A percentile compares a stretch with the other conserved stretches of the same genome.
Conservation (phyloP, 106 monocot species). For the Chionographis japonica region DNA sequence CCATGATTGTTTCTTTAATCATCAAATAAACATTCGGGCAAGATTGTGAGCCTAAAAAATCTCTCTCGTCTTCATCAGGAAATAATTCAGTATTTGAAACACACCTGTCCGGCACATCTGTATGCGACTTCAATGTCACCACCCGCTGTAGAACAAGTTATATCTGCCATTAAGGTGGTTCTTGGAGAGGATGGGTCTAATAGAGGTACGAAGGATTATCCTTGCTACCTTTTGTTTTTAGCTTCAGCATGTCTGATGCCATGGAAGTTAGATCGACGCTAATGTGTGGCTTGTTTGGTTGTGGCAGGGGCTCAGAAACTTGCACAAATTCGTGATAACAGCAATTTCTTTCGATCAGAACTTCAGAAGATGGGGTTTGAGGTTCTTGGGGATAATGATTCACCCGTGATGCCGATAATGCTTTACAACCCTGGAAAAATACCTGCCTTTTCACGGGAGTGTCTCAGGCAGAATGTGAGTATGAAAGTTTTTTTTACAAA, state of each 20-base stretch:
- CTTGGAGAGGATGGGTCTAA: slow-evolving; percentile 82
- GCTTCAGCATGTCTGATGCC: background rate
- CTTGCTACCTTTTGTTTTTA: background rate
- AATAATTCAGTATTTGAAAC: slow-evolving; percentile 63
- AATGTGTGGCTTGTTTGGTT: background rate
- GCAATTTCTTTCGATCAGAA: slow-evolving; percentile 81
- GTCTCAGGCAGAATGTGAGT: slow-evolving; percentile 65
- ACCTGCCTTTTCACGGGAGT: slow-evolving; percentile 80
- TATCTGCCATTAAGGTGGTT: slow-evolving; percentile 70
- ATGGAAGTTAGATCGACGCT: background rate
- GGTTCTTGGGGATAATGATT: slow-evolving; percentile 76
- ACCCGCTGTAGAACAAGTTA: slow-evolving; percentile 76
- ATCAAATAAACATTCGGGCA: too few species aligned
- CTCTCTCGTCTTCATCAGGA: slow-evolving; percentile 37
- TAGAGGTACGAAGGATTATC: slow-evolving; percentile 34
- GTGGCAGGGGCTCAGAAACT: slow-evolving; percentile 66
- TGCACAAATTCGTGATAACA: slow-evolving; percentile 74
- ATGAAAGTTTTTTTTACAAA: background rate
- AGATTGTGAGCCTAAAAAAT: background rate
- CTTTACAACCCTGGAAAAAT: slow-evolving; percentile 85
- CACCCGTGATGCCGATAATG: slow-evolving; percentile 88
- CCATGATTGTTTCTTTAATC: background rate
- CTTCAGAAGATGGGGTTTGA: slow-evolving; percentile 86
- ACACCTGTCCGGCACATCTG: slow-evolving; percentile 69
- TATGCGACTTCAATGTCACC: slow-evolving; percentile 90